phyloP scores from a whole-genome alignment of 768 basidiomycete species.

The Macrocybe gigantea region DNA sequence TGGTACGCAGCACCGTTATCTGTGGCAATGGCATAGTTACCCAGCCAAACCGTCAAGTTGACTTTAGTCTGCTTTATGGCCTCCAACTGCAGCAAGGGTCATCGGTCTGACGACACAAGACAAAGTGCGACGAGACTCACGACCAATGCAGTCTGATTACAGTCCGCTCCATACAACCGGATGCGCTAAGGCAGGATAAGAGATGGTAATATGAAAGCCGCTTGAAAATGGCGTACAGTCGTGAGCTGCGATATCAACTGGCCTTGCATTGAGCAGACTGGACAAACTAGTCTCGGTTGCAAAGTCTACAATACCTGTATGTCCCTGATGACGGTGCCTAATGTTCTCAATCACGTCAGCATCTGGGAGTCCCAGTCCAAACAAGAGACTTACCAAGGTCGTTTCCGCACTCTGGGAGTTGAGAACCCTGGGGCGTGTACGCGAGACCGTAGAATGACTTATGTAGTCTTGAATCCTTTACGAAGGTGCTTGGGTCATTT shows the following conservation, averaged over 20 bases:
- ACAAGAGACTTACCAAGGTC: conserved; percentile 27
- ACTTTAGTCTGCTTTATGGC: conserved; percentile 90
- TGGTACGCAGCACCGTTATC: conserved; percentile 66
- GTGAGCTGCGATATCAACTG: conserved; percentile 86
- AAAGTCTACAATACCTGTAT: conserved; percentile 46
- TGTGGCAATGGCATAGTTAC: conserved; percentile 57
- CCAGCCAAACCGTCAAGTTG: conserved; percentile 74
- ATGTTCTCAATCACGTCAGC: neutral
- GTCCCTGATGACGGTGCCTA: conserved; percentile 45
- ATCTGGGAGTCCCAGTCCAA: neutral
- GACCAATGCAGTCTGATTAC: conserved; percentile 75
- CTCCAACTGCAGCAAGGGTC: conserved; percentile 46
- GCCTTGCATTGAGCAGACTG: conserved; percentile 3
- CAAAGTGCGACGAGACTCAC: conserved; percentile 27
- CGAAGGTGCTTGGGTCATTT: conserved; percentile 75
- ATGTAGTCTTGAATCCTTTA: conserved; percentile 59
- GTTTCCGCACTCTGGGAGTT: conserved; percentile 65
- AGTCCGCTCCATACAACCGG: conserved; percentile 85
- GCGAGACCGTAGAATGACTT: conserved; percentile 83
- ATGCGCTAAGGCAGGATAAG: conserved; percentile 38
- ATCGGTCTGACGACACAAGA: neutral
- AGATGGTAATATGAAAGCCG: conserved; percentile 4
- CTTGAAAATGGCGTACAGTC: conserved; percentile 30
- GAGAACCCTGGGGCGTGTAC: conserved; percentile 77
- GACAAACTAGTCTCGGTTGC: neutral